Base-by-base conservation (phyloP, 2,329 filamentous ascomycete species). In the Polychaeton citri region DNA sequence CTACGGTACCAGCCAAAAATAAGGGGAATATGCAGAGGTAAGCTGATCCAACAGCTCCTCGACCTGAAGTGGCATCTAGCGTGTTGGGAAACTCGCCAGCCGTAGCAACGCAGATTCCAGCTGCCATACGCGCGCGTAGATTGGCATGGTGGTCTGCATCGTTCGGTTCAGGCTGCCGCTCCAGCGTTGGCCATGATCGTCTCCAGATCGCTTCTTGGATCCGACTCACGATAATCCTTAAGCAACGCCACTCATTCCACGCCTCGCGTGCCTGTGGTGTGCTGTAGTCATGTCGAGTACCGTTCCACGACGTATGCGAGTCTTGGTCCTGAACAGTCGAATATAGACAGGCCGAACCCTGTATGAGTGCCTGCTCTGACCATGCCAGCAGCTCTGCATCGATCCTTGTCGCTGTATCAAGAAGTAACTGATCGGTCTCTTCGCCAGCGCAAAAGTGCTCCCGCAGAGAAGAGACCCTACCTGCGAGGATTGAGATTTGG, bases 171-270 rank as follows among this genome's bases (percentile, higher is more conserved):
- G 17, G 30, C n/a, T 16, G 32, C 21, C 17, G 18, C 19, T 35
- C 17, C 19, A 44, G 30, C 6, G 17, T 26, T 4, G 40, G 42
- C 40, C 59, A 43, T 19, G 44, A 46, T 7, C 42, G 34, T 17
- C 44, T 38, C 34, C 33, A 43, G 15, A 46, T 7, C 3, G 38
- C 42, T 32, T 46, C 42, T 32, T 43, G 40, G 12, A 35, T 33
- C 7, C 44, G 36, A 21, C 40, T 42, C 6, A 47, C 32, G 6
- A 42, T 10, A 19, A 47, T 42, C 4, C 36, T 32, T 6, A 41
- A 30, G 15, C 19, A 21, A 16, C 42, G 39, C 38, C 40, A 44
- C 17, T 39, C 13, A 36, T 46, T 44, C 42, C 44, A 43, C 13
- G 32, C 20, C 26, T 37, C 16, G 19, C 34, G 30, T 4, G 33